Evolutionary conservation across 768 basidiomycete species (phyloP), one percentile per base, ranked within the genome.

Genomic region (Lactarius akahatsu): DNA sequence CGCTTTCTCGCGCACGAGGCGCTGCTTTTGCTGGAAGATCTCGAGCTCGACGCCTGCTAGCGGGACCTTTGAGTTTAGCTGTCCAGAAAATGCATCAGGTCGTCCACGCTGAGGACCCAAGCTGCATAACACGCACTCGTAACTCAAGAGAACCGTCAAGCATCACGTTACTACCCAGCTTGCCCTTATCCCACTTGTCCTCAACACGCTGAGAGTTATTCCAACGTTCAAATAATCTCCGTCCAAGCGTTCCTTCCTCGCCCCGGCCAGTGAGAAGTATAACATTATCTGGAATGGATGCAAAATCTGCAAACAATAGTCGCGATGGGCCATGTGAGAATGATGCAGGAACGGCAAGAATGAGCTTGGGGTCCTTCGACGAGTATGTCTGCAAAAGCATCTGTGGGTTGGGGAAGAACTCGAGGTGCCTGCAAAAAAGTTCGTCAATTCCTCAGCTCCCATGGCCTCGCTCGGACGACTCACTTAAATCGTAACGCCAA

Each of bases 271-370:
- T 97, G 50, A 98, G 83, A 4, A 99, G 80, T 36, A 99, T 84
- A 61, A 97, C 89, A 70, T 96, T 96, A 67, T 89, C 89, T 0
- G 90, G 86, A 5, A 89, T 83, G 8, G 86, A 81, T 4, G 94
- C 94, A 77, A 98, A 95, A 61, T 93, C 86, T 18, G 86, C 83
- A 75, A 99, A 98, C 4, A 98, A 76, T 40, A 85, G 81, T 55
- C 97, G 86, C 0, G 95, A 96, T 10, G 92, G 89, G 2, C 96
- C 96, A 72, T 98, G 91, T 0, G 94, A 96, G 57, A 99, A 81
- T 4, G 93, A 93, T 1, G 93, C 89, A 2, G 97, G 97, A 32
- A 96, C 90, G 0, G 95, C 94, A 18, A 99, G 83, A 67, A 99
- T 92, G 60, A 98, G 83, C 74, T 98, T 98, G 0, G 97, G 94